Conservation (phyloP, 306 rosid species). For the Glycine tomentella region DNA sequence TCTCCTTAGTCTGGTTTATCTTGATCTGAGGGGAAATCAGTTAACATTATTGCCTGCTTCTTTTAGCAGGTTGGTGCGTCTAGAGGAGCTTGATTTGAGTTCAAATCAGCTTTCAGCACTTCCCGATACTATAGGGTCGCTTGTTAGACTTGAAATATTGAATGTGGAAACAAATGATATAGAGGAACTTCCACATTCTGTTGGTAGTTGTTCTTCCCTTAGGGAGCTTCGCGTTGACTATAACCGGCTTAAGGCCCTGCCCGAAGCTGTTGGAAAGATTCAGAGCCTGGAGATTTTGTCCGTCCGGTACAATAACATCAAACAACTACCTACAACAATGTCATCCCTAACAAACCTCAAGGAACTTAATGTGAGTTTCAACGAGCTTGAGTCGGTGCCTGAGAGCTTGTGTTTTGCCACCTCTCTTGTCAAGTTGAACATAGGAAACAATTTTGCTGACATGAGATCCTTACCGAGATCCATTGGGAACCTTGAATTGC, state of each 20-base stretch:
- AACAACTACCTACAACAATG: slow-evolving; percentile 87
- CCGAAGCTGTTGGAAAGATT: slow-evolving; percentile 90
- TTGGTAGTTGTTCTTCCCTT: slow-evolving; percentile 77
- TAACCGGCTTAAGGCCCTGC: slow-evolving; percentile 83
- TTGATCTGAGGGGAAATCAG: slow-evolving; percentile 76
- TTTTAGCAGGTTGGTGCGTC: slow-evolving; percentile 68
- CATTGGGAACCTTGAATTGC: slow-evolving; percentile 89
- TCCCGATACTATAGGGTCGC: slow-evolving; percentile 76
- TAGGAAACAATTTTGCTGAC: slow-evolving; percentile 92
- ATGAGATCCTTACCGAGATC: slow-evolving; percentile 76
- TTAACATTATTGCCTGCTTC: slow-evolving; percentile 69
- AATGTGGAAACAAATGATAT: slow-evolving; percentile 84
- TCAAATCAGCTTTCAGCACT: slow-evolving; percentile 70
- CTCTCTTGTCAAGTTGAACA: slow-evolving; percentile 79
- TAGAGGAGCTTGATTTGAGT: slow-evolving; percentile 86
- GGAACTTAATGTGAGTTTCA: slow-evolving; percentile 87
- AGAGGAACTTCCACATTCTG: slow-evolving; percentile 81
- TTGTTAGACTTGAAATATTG: slow-evolving; percentile 66
- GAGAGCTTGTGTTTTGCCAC: slow-evolving; percentile 91
- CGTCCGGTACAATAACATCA: slow-evolving; percentile 78
- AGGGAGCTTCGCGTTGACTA: slow-evolving; percentile 78
- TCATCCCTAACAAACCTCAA: slow-evolving; percentile 72
- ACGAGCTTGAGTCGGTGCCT: slow-evolving; percentile 86
- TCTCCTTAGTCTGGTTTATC: slow-evolving; percentile 64
- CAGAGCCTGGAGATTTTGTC: slow-evolving; percentile 78